Base-by-base conservation (phyloP, 257 asterid species). In the Solanum pimpinellifolium region DNA sequence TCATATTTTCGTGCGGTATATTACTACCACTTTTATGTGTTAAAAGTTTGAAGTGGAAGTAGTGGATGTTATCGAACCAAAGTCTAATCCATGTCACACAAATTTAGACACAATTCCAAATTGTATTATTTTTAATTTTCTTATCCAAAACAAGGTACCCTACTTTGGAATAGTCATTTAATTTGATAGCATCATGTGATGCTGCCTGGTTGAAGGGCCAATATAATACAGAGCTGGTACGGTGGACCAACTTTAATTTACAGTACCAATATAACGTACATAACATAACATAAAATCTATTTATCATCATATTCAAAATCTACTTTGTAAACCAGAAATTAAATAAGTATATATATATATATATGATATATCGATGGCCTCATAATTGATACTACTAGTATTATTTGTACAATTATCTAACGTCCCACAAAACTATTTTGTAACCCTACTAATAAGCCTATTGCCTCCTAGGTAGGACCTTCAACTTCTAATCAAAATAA, bases 251-350 rank as follows among this genome's bases (percentile, higher is more conserved):
- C 5, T 42, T 25, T 37, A 37, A 37, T 37, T 37, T 73, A 69
- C 35, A 69, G 87, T 85, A 85, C 83, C 27, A 85, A 85, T 41
- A 27, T 29, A 85, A 73, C 72, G 87, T 85, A 68, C 87, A 80
- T 29, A 52, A 52, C 11, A 52, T 52, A 78, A 80, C 84, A 80
- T 49, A 41, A 80, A 80, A 85, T 85, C 78, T 65, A 52, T 52
- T 2, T 16, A 66, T 68, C 44, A 85, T 29, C 18, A 47, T 83
- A 33, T 60, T 27, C 49, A 16, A 66, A 25, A 85, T 85, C 59
- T 44, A 23, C n/a, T 72, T 56, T 73, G 33, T 27, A 23, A 20
- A 31, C 29, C 49, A 75, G 16, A 66, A 46, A 27, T 42, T 41
- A 65, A 70, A 70, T 46, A 12, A 23, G 31, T 4, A 10, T 25